Percentiles rank a stretch among this genome's conserved stretches.
Conservation (phyloP, 176 grass and related monocot species). For the Aechmea fasciata region DNA sequence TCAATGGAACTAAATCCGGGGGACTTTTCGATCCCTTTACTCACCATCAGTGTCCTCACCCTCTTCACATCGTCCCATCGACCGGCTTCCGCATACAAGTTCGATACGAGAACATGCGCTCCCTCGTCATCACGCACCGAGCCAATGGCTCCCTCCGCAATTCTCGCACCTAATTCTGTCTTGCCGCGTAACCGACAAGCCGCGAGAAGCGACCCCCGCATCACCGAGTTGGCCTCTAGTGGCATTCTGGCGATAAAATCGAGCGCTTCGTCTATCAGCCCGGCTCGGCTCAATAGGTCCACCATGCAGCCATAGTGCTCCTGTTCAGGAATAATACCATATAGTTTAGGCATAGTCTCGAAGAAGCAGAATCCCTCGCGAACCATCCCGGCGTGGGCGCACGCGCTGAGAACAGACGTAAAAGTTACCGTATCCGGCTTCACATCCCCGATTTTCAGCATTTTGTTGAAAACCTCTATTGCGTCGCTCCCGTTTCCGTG, state of each 20-base stretch:
- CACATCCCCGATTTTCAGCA: slow-evolving; percentile 32
- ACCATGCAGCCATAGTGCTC: slow-evolving; percentile 76
- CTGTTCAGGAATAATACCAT: slow-evolving; percentile 37
- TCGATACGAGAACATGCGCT: slow-evolving; percentile 52
- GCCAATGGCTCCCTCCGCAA: slow-evolving; percentile 25
- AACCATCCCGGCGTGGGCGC: slow-evolving; percentile 65
- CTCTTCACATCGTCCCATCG: slow-evolving; percentile 52
- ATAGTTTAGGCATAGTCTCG: slow-evolving; percentile 31
- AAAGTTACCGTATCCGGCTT: slow-evolving; percentile 71
- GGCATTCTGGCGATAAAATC: slow-evolving; percentile 64
- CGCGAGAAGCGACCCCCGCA: slow-evolving; percentile 72
- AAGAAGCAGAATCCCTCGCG: slow-evolving; percentile 51
- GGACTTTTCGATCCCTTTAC: slow-evolving; percentile 43
- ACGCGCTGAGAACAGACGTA: slow-evolving; percentile 56
- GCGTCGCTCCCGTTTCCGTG: slow-evolving; percentile 57
- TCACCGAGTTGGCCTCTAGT: slow-evolving; percentile 48
- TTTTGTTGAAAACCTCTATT: slow-evolving; percentile 43
- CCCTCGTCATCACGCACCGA: slow-evolving; percentile 48
- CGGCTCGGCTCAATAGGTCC: slow-evolving; percentile 73
- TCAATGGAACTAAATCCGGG: slow-evolving; percentile 58
- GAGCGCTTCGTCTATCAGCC: slow-evolving; percentile 55
- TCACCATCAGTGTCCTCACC: slow-evolving; percentile 47
- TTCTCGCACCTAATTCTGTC: slow-evolving; percentile 42
- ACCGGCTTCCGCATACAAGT: slow-evolving; percentile 54
- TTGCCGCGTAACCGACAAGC: slow-evolving; percentile 51